Conservation (phyloP, 768 basidiomycete genomes). For the Dentipellis fragilis region DNA sequence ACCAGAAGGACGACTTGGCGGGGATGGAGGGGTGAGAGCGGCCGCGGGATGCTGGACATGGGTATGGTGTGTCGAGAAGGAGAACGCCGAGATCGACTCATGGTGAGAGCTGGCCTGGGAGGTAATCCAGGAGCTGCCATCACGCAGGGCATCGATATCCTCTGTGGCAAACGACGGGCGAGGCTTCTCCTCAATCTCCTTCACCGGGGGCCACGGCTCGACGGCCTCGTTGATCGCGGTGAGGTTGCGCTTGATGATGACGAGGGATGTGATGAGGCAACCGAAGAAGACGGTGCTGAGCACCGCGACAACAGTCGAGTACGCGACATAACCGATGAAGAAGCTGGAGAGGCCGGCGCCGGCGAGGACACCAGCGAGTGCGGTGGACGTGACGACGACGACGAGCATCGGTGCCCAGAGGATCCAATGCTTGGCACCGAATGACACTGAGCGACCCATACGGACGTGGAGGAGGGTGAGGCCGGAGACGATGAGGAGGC, state of each 20-base stretch:
- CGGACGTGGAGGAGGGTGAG: constrained; percentile 64
- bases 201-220: constrained; percentile 53
- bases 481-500: constrained; percentile 48
- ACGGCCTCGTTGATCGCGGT: constrained; percentile 38
- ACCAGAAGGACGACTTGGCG: constrained; percentile 55
- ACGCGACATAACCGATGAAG: constrained; percentile 52
- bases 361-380: constrained; percentile 47
- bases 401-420: constrained; percentile 57
- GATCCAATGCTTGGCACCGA: constrained; percentile 65
- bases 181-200: constrained; percentile 40
- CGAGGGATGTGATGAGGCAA: constrained; percentile 51
- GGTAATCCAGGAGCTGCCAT: constrained; percentile 77
- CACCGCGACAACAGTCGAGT: constrained; percentile 41
- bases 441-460: constrained; percentile 57
- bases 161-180: constrained; percentile 60
- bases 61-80: constrained; percentile 61
- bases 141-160: constrained; percentile 62
- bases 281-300: constrained; percentile 44
- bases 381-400: constrained; percentile 45
- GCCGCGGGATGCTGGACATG: constrained; percentile 27
- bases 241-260: constrained; percentile 59
- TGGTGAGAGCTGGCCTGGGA: constrained; percentile 46
- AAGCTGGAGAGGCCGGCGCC: constrained; percentile 41
- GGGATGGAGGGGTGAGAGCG: constrained; percentile 25
- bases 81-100: constrained; percentile 59